Evolutionary conservation across 257 asterid genomes (phyloP), one percentile per base, ranked within the genome.

Genomic region (Phtheirospermum japonicum): DNA sequence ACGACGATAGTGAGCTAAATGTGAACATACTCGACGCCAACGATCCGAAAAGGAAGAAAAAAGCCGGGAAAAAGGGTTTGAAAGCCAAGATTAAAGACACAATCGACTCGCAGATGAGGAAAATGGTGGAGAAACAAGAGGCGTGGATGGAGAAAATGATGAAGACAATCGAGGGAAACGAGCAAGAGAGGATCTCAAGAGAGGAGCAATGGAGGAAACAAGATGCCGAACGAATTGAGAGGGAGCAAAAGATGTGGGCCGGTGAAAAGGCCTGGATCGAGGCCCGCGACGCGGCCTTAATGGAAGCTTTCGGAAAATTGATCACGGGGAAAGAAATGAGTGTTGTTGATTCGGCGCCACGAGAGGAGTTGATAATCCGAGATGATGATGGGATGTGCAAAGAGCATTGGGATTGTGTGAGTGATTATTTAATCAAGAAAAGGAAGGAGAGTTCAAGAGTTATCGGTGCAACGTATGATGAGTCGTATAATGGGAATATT

Each of bases 141-240:
- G 73, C 72, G 7, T 91, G 88, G 95, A 67, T 91, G 77, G 95
- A 88, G 77, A 83, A 70, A 34, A 82, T 91, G 88, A 77, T 85
- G 95, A 65, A 23, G 31, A 73, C 73, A 1, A 81, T 88, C 12
- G 96, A 88, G 69, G 61, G 68, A 6, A 91, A 85, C 68, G 98
- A 91, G 65, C 65, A 70, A 50, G 98, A 88, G 65, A 82, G 95
- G 76, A 34, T 65, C 42, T 7, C 36, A 12, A 77, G 95, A 53
- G 95, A 86, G 66, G 92, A 83, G 43, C 87, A 79, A 42, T 88
- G 98, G 98, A 76, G 88, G 76, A 78, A 78, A 55, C 87, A 86
- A 65, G 94, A 91, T 36, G 78, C 72, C 0, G 84, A 62, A 0
- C 75, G 96, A 71, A 76, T 84, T 6, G 94, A 91, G 3, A 73